Conservation (phyloP, 2,329 filamentous ascomycete species). For the Aspergillus sp. region DNA sequence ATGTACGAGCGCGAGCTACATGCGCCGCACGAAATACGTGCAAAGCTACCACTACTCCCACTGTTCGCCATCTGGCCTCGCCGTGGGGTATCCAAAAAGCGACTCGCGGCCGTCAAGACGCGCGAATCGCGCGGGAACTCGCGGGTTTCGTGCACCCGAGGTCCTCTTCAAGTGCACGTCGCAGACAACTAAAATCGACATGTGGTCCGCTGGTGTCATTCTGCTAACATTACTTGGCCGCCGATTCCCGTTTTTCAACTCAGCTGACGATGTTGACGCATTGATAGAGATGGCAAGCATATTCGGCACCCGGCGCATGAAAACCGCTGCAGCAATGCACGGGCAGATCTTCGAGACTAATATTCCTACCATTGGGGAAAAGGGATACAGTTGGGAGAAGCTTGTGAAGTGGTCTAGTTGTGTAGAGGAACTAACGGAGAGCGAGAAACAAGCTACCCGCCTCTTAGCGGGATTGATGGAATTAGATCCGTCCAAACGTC, state of each 20-base stretch:
- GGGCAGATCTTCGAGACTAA: conserved; percentile 90
- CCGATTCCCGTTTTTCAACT: conserved; percentile 98
- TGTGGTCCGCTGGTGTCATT: conserved; percentile 97
- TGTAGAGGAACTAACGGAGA: conserved; percentile 58
- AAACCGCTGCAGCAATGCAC: conserved; percentile 75
- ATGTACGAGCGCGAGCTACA: conserved; percentile 67
- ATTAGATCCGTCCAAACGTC: conserved; percentile 43
- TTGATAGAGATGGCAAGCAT: conserved; percentile 97
- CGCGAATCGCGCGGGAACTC: conserved; percentile 90
- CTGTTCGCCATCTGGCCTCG: conserved; percentile 41
- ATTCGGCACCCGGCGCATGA: conserved; percentile 84
- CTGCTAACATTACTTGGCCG: conserved; percentile 89
- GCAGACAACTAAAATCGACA: conserved; percentile 89
- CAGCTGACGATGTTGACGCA: conserved; percentile 94
- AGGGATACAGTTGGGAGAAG: conserved; percentile 85
- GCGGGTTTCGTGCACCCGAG: conserved; percentile 94
- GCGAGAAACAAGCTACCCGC: conserved; percentile 47
- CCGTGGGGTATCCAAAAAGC: conserved; percentile 78
- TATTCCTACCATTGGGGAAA: conserved; percentile 83
- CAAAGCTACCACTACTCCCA: conserved; percentile 61
- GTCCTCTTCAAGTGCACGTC: conserved; percentile 96
- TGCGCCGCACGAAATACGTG: conserved; percentile 59
- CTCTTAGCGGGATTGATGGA: conserved; percentile 46
- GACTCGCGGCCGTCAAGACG: conserved; percentile 84
- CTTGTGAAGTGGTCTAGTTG: conserved; percentile 95